Evolutionary conservation across 192 early-diverging fungal genomes (phyloP).

Genomic region (Backusella tarrabulga): DNA sequence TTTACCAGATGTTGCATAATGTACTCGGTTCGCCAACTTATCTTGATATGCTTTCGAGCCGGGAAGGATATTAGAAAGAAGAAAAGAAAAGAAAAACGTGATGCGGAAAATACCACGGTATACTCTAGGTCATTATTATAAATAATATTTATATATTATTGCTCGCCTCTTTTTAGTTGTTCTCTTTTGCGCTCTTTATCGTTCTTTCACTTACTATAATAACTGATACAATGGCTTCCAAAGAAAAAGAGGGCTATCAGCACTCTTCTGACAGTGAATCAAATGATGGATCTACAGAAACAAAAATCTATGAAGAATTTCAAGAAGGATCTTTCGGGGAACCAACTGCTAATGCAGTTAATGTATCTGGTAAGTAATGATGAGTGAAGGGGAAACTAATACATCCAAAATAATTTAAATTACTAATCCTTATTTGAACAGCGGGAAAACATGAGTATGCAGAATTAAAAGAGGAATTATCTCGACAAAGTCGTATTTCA

Average conservation of each 20-base stretch:
- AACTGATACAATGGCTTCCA: not conserved
- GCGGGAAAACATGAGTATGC: slow-evolving; percentile 16
- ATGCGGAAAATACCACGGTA: not conserved
- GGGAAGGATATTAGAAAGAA: not conserved
- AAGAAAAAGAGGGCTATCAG: not conserved
- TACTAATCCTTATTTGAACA: not conserved
- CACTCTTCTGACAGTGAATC: not conserved
- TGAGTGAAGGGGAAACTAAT: not conserved
- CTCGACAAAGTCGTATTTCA: slow-evolving; percentile 5
- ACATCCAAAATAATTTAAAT: not conserved
- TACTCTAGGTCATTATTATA: not conserved
- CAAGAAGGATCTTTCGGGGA: slow-evolving; percentile 18
- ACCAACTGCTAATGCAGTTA: slow-evolving; percentile 22
- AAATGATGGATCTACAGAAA: slow-evolving; percentile 4
- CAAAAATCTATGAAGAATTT: not conserved
- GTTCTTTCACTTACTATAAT: not conserved
- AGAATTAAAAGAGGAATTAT: slow-evolving; percentile 16
- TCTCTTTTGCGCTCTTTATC: not conserved
- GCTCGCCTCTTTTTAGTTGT: not conserved
- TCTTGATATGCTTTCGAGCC: not conserved
- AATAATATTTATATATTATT: not conserved
- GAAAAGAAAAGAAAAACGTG: not conserved
- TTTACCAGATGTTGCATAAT: not conserved
- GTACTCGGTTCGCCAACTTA: not conserved
- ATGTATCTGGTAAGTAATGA: slow-evolving; percentile 18